Evolutionary conservation across 495 filamentous ascomycete genomes (phyloP).

Genomic region (Penicillium goetzii): DNA sequence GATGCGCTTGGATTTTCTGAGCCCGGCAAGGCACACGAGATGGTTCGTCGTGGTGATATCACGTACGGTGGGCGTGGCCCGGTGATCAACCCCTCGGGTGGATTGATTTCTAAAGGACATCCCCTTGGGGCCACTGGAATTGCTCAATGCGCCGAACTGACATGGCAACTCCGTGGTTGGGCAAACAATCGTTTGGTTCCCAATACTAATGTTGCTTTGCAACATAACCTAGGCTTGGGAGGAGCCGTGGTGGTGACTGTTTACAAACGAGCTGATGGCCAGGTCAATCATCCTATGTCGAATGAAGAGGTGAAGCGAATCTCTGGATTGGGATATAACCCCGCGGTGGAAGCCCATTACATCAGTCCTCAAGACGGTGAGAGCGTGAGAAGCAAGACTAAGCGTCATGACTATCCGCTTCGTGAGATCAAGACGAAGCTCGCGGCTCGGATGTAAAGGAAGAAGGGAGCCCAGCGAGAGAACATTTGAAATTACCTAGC

Average conservation of each 20-base stretch:
- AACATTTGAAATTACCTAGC: too few relatives aligned
- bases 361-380: constrained; percentile 31
- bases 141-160: constrained; percentile 90
- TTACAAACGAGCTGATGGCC: constrained; percentile 73
- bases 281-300: constrained; percentile 49
- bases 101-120: constrained; percentile 92
- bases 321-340: constrained; percentile 77
- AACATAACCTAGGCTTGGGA: constrained; percentile 85
- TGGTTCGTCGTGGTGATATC: constrained; percentile 86
- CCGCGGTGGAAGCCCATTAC: constrained; percentile 67
- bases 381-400: constrained; percentile 30
- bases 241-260: constrained; percentile 84
- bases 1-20: constrained; percentile 79
- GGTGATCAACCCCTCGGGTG: constrained; percentile 89
- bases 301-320: constrained; percentile 54
- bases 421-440: constrained; percentile 29
- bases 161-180: constrained; percentile 95
- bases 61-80: constrained; percentile 78
- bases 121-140: constrained; percentile 89
- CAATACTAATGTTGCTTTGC: constrained; percentile 68
- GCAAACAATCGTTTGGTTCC: constrained; percentile 80
- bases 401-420: constrained; percentile 29
- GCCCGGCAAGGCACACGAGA: constrained; percentile 83
- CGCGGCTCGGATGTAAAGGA: constrained; percentile 24
- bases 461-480: too few relatives aligned